These are phyloP conservation scores for Backusella westeae DNA, from an alignment of 192 early-diverging fungal species.

Conservation along the genomic window DNA sequence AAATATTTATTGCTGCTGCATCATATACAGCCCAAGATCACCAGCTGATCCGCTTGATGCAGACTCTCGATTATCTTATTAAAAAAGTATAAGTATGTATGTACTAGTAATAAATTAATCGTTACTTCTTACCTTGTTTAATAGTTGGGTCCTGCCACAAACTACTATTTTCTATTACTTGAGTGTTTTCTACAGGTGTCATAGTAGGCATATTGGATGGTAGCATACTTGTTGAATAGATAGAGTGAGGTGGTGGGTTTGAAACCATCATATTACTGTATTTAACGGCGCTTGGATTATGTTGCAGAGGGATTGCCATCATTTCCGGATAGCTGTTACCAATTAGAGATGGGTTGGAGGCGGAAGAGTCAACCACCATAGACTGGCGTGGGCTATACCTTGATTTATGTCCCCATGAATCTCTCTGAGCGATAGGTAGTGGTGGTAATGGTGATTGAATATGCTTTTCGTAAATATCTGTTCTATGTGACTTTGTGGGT, in stretches of 20 bases:
- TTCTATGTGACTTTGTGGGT: not conserved
- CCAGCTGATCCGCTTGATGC: not conserved
- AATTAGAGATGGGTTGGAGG: not conserved
- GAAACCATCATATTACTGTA: not conserved
- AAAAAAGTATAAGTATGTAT: not conserved
- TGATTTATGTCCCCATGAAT: not conserved
- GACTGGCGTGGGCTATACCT: not conserved
- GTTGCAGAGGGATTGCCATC: not conserved
- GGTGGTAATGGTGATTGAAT: not conserved
- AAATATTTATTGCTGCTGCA: not conserved
- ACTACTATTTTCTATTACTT: not conserved
- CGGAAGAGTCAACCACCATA: not conserved
- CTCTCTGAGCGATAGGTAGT: not conserved
- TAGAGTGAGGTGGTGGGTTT: not conserved
- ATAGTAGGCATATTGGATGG: not conserved
- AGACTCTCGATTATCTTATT: not conserved
- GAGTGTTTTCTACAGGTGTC: not conserved
- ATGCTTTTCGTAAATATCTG: constrained; percentile 1
- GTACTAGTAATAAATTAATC: not conserved
- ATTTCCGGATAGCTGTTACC: not conserved
- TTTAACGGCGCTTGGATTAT: not conserved
- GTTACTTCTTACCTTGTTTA: not conserved
- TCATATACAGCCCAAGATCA: not conserved
- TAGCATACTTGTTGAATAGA: not conserved
- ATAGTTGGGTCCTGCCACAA: not conserved